Conservation (phyloP, 345 rosid species). For the Linum usitatissimum region DNA sequence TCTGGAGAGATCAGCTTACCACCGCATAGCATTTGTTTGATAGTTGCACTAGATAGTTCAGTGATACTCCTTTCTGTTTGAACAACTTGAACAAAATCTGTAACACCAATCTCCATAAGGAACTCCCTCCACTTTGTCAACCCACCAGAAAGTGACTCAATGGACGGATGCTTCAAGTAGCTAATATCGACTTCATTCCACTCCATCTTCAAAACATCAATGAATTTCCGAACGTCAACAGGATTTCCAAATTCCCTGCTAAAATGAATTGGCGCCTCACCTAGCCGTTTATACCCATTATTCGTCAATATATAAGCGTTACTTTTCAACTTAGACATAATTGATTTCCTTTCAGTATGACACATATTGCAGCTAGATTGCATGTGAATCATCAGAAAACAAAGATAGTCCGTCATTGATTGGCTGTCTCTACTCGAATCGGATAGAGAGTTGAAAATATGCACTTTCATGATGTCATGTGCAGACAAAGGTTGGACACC, state of each 20-base stretch:
- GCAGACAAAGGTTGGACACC: slow-evolving; percentile 78
- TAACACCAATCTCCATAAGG: slow-evolving; percentile 65
- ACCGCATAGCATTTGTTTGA: slow-evolving; percentile 22
- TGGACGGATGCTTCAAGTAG: slow-evolving; percentile 68
- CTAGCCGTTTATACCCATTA: slow-evolving; percentile 45
- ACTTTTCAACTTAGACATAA: slow-evolving; percentile 48
- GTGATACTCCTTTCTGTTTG: slow-evolving; percentile 52
- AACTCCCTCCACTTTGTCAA: slow-evolving; percentile 67
- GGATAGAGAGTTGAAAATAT: slow-evolving; percentile 59
- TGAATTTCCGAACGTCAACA: slow-evolving; percentile 36
- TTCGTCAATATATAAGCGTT: slow-evolving; percentile 66
- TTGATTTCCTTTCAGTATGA: slow-evolving; percentile 45
- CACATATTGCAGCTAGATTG: slow-evolving; percentile 62
- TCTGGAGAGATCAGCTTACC: slow-evolving; percentile 24
- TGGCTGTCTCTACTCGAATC: slow-evolving; percentile 25
- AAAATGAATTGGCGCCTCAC: slow-evolving; percentile 59
- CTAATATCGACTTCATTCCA: slow-evolving; percentile 70
- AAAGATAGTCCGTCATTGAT: slow-evolving; percentile 61
- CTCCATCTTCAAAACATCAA: slow-evolving; percentile 33
- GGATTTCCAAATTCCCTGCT: slow-evolving; percentile 57
- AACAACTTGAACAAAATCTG: slow-evolving; percentile 76
- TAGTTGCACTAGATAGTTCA: slow-evolving; percentile 26
- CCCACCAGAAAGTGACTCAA: slow-evolving; percentile 29
- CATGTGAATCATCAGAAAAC: slow-evolving; percentile 78
- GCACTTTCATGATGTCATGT: slow-evolving; percentile 75